Evolutionary conservation across 257 asterid genomes (phyloP).

Genomic region (Oldenlandia corymbosa): DNA sequence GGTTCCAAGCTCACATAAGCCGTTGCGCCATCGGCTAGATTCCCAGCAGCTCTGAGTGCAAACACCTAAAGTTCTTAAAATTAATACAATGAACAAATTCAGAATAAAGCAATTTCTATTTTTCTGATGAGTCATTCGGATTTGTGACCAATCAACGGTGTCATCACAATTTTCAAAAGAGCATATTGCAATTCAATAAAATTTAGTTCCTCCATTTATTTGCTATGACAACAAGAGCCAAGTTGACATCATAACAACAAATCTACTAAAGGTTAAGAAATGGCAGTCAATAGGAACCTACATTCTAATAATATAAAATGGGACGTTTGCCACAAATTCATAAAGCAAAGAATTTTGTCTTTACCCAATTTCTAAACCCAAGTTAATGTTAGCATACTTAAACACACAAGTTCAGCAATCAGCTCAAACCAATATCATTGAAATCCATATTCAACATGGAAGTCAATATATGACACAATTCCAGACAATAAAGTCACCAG

Average conservation of each 20-base stretch:
- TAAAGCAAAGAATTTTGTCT: not conserved
- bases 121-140: not conserved
- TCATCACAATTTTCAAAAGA: not conserved
- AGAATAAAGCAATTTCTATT: not conserved
- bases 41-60: constrained; percentile 88
- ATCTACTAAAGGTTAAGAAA: not conserved
- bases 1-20: constrained; percentile 96
- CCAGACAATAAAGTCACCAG: not conserved
- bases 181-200: not conserved
- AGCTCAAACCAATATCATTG: not conserved
- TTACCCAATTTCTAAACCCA: not conserved
- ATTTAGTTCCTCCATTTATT: too few relatives aligned
- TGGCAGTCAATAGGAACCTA: too few relatives aligned
- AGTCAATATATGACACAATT: not conserved
- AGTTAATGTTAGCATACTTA: not conserved
- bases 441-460: not conserved
- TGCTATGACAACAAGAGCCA: not conserved
- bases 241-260: not conserved
- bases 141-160: not conserved
- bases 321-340: not conserved
- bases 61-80: constrained; percentile 48
- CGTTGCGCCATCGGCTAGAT: constrained; percentile 67
- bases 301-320: too few relatives aligned
- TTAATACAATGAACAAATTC: not conserved
- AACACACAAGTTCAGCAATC: not conserved